phyloP scores from a whole-genome alignment of 2,329 filamentous ascomycete species.

The Epichloe sylvatica region DNA sequence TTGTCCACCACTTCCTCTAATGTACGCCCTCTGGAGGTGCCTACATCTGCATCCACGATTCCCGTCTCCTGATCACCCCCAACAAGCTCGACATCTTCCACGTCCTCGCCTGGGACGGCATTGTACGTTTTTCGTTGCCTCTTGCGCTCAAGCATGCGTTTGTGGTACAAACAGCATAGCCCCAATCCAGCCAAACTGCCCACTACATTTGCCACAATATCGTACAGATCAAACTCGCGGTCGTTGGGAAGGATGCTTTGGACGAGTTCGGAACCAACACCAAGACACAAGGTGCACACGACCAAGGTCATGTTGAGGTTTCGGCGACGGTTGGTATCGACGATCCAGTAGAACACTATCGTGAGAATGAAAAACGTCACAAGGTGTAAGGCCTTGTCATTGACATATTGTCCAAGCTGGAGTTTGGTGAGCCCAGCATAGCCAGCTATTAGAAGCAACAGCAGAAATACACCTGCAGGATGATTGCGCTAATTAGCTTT shows the following conservation, averaged over 20 bases:
- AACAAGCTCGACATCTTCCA: conserved; percentile 66
- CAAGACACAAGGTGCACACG: conserved; percentile 59
- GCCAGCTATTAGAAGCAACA: conserved; percentile 59
- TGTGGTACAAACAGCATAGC: conserved; percentile 83
- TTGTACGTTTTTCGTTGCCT: conserved; percentile 60
- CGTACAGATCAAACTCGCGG: conserved; percentile 60
- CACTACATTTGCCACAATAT: conserved; percentile 76
- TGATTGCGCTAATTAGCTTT: conserved; percentile 6
- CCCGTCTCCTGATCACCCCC: conserved; percentile 58
- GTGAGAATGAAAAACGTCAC: conserved; percentile 85
- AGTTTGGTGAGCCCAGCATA: conserved; percentile 64
- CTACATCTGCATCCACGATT: conserved; percentile 27
- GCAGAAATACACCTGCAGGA: conserved; percentile 49
- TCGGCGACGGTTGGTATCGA: conserved; percentile 79
- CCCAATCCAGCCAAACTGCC: conserved; percentile 61
- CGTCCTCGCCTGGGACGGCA: conserved; percentile 49
- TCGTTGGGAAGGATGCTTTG: conserved; percentile 64
- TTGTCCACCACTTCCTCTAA: conserved; percentile 80
- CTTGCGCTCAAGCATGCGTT: conserved; percentile 83
- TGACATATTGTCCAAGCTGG: conserved; percentile 44
- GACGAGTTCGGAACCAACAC: conserved; percentile 61
- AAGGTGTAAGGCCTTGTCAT: conserved; percentile 83
- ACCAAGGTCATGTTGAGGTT: conserved; percentile 71
- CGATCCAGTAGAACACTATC: conserved; percentile 85
- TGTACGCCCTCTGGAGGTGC: conserved; percentile 18